A percentile compares a stretch with the other conserved stretches of the same genome.
These are phyloP conservation scores for Solanum habrochaites DNA, from an alignment of 257 asterid genomes.

Conservation along the genomic window DNA sequence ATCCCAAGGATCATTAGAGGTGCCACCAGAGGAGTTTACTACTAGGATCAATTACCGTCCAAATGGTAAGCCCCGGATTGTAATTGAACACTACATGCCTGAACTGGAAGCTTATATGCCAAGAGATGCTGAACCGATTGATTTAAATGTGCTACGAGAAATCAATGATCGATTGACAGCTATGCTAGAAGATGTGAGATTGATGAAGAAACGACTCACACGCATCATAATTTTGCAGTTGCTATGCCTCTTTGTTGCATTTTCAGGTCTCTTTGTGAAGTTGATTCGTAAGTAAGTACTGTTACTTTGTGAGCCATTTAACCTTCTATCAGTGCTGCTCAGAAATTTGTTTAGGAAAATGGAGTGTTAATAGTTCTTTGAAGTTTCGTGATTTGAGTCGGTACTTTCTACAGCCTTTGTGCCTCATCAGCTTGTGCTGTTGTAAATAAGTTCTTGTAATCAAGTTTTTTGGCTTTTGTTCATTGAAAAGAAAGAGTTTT, in stretches of 20 bases:
- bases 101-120: not conserved
- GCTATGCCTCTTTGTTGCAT: not conserved
- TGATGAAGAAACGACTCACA: constrained; percentile 5
- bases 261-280: constrained; percentile 2
- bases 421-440: not conserved
- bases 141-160: not conserved
- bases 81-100: constrained; percentile 6
- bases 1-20: not conserved
- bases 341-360: not conserved
- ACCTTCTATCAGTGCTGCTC: not conserved
- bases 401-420: not conserved
- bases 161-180: constrained; percentile 5
- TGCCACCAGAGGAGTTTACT: not conserved
- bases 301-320: not conserved
- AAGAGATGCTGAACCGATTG: not conserved
- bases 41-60: not conserved
- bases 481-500: not conserved
- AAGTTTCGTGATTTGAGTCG: not conserved
- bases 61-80: not conserved
- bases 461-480: not conserved
- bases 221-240: not conserved
- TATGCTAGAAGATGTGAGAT: constrained; percentile 1
- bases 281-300: not conserved
- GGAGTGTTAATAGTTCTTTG: not conserved
- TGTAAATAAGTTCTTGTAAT: not conserved